A percentile compares a stretch with the other conserved stretches of the same genome.
phyloP scores from a whole-genome alignment of 1,139 yeast genomes.

The Nakaseomyces kungkrabaensis region DNA sequence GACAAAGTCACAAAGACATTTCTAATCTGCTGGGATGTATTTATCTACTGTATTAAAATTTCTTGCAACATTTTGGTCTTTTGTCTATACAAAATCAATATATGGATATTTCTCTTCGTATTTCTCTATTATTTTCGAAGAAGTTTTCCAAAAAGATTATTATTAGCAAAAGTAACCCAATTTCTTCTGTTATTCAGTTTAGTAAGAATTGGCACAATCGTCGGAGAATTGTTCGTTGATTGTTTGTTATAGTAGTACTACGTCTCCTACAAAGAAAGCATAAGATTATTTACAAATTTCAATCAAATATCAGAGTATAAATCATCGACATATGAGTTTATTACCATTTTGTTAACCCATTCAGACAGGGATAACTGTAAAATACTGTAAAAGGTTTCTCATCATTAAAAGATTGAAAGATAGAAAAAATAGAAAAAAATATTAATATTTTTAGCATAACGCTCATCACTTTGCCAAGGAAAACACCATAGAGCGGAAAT shows the following conservation, averaged over 20 bases:
- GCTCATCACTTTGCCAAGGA: background rate
- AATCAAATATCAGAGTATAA: slow-evolving; percentile 13
- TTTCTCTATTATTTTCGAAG: background rate
- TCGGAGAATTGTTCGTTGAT: background rate
- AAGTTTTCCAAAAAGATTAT: background rate
- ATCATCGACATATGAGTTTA: slow-evolving; percentile 19
- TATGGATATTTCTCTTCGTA: too few relatives aligned
- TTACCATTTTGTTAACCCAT: slow-evolving; percentile 19
- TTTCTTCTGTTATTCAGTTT: background rate
- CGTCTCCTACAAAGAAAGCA: background rate
- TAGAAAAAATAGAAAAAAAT: slow-evolving; percentile 1
- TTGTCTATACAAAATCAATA: too few relatives aligned
- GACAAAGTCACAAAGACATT: background rate
- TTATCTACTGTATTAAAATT: background rate
- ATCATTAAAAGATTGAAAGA: slow-evolving; percentile 13
- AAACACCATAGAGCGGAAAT: background rate
- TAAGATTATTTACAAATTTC: background rate
- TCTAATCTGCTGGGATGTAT: background rate
- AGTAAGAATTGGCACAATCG: background rate
- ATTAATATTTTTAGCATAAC: slow-evolving; percentile 3
- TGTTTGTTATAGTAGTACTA: background rate
- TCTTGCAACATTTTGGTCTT: background rate
- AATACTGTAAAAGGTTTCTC: slow-evolving; percentile 17
- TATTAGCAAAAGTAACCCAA: background rate
- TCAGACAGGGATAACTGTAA: slow-evolving; percentile 28